Percentiles rank a stretch among this genome's conserved stretches.
phyloP scores from a whole-genome alignment of 805 yeast species.

The Ogataea pignaliae region DNA sequence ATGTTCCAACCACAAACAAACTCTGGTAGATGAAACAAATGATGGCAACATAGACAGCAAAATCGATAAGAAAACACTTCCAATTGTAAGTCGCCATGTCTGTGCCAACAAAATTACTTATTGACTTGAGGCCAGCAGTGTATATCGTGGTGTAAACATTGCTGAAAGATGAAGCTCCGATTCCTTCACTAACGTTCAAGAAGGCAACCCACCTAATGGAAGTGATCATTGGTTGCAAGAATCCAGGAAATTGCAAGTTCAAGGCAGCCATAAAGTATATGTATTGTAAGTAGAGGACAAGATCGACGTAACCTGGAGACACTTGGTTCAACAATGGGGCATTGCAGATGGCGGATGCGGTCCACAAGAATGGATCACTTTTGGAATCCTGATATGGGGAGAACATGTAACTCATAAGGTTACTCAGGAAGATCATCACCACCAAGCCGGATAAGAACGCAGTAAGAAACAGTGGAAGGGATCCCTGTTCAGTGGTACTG shows the following conservation, averaged over 20 bases:
- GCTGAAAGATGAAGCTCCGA: slow-evolving; percentile 16
- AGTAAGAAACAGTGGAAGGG: slow-evolving; percentile 37
- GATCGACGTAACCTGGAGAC: slow-evolving; percentile 48
- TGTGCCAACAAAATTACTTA: slow-evolving; percentile 28
- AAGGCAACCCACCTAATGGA: slow-evolving; percentile 53
- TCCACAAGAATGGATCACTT: slow-evolving; percentile 41
- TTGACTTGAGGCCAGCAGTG: slow-evolving; percentile 36
- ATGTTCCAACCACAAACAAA: slow-evolving; percentile 2
- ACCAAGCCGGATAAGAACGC: slow-evolving; percentile 37
- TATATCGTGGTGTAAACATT: slow-evolving; percentile 40
- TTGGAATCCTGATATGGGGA: slow-evolving; percentile 59
- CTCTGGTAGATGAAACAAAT: slow-evolving; percentile 15
- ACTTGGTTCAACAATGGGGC: slow-evolving; percentile 50
- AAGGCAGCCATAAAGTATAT: slow-evolving; percentile 54
- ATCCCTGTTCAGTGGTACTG: slow-evolving; percentile 41
- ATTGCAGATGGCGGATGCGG: slow-evolving; percentile 57
- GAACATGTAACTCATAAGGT: slow-evolving; percentile 34
- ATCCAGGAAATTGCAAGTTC: slow-evolving; percentile 56
- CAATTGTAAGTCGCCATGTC: slow-evolving; percentile 23
- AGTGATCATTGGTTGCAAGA: slow-evolving; percentile 50
- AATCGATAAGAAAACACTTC: slow-evolving; percentile 40
- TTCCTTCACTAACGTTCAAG: slow-evolving; percentile 25
- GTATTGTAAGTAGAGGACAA: slow-evolving; percentile 53
- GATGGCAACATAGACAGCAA: slow-evolving; percentile 21
- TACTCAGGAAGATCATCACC: slow-evolving; percentile 32